Conservation (phyloP, 1,139 yeast genomes). For the Nadsonia starkeyi-henricii region DNA sequence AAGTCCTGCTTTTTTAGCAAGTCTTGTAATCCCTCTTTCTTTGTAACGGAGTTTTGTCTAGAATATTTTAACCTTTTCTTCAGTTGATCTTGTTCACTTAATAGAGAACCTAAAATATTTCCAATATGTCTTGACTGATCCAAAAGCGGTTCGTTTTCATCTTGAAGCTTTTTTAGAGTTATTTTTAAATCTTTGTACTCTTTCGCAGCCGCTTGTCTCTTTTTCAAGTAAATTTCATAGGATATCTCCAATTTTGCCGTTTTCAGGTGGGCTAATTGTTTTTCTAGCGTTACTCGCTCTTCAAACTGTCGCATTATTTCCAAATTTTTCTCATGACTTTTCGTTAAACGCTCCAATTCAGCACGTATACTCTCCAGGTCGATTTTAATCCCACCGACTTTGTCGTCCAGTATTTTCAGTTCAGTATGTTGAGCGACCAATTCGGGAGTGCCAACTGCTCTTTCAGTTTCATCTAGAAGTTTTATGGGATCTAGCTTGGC, state of each 20-base stretch:
- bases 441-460: constrained; percentile 59
- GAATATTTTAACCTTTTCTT: neutral
- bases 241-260: neutral
- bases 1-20: constrained; percentile 21
- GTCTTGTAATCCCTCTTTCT: constrained; percentile 8
- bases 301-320: neutral
- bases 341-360: neutral
- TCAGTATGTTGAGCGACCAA: constrained; percentile 43
- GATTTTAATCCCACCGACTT: constrained; percentile 8
- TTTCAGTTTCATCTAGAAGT: constrained; percentile 60
- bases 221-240: neutral
- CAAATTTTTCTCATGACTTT: neutral
- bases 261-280: neutral
- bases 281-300: neutral
- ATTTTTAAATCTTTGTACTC: constrained; percentile 1
- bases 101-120: neutral
- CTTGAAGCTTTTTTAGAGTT: constrained; percentile 7
- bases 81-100: neutral
- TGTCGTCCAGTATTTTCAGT: constrained; percentile 39
- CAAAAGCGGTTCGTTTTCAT: constrained; percentile 2
- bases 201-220: neutral
- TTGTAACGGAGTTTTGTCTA: constrained; percentile 1
- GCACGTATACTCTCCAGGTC: neutral
- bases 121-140: neutral
- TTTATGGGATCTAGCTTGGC: constrained; percentile 70